Evolutionary conservation across 768 basidiomycete genomes (phyloP), one percentile per base, ranked within the genome.

Genomic region (Favolaschia claudopus): DNA sequence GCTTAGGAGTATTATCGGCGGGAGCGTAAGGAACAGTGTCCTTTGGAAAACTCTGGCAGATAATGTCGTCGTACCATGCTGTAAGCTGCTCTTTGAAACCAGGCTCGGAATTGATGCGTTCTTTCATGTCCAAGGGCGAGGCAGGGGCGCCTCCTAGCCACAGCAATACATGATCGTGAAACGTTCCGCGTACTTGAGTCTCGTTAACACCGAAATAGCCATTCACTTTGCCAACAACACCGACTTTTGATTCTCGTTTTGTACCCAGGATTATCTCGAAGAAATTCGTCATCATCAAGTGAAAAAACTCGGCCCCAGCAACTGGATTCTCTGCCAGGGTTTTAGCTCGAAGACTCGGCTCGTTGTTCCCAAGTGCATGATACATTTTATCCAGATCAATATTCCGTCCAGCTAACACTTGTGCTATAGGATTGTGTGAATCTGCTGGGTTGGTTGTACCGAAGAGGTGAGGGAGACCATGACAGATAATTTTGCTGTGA

Each of bases 251-350:
- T 10, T 10, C n/a, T 39, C 51, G 36, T 43, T 19, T 9, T 24
- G 71, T 60, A 0, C 58, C 47, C 15, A 75, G 63, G 0, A 77
- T 27, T 2, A 33, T 66, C 1, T 60, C 19, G 3, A 76, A 20
- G 7, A 76, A 59, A 0, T 53, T 50, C 0, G 31, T 29, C 5
- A 74, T 66, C 15, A 66, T 49, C 44, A 73, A 68, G 42, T 74
- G 59, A 46, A 73, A 76, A 50, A 73, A 76, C 38, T 69, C 67
- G 2, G 75, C 72, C 0, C 12, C 48, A 7, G 44, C 44, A 46
- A 46, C 44, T 27, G 44, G 44, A 20, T 46, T 46, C 14, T 9
- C 17, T 12, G 12, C 44, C 7, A 36, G 10, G n/a, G 31, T 19
- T 9, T 8, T 22, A 20, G 32, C 7, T 7, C 48, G 48, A 9